phyloP scores from a whole-genome alignment of 257 asterid genomes.

The Przewalskia tangutica region DNA sequence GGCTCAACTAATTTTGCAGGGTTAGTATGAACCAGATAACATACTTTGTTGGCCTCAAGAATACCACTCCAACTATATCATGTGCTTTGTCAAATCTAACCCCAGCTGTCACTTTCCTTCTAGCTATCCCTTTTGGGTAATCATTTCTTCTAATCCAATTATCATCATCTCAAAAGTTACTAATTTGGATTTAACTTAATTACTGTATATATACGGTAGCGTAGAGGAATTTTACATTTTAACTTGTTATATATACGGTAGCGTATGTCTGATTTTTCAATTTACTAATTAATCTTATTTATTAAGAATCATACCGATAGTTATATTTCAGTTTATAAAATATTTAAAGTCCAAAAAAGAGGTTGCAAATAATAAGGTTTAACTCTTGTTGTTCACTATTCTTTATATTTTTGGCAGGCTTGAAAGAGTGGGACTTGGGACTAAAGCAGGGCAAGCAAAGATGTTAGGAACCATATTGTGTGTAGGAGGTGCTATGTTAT shows the following conservation, averaged over 20 bases:
- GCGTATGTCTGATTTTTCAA: no score
- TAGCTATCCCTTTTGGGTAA: conserved; percentile 79
- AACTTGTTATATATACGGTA: no score
- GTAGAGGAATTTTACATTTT: not conserved
- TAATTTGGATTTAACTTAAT: not conserved
- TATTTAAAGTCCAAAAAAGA: no score
- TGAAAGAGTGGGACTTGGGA: conserved; percentile 52
- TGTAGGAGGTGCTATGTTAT: conserved; percentile 67
- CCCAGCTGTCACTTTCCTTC: conserved; percentile 73
- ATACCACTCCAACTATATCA: conserved; percentile 82
- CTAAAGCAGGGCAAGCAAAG: conserved; percentile 62
- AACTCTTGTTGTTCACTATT: not conserved
- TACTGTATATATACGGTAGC: no score
- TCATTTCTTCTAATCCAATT: not conserved
- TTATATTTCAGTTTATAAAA: no score
- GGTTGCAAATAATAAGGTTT: not conserved
- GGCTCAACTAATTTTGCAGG: conserved; percentile 28
- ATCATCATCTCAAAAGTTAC: not conserved
- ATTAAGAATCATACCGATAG: no score
- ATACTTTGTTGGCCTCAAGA: conserved; percentile 71
- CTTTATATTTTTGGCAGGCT: conserved; percentile 20
- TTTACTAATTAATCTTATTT: no score
- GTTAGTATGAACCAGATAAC: conserved; percentile 73
- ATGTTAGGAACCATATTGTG: conserved; percentile 56
- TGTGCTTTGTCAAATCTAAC: conserved; percentile 66